Percentiles rank a stretch among this genome's conserved stretches.
Conservation (phyloP, 768 basidiomycete species). For the Asterophora parasitica region DNA sequence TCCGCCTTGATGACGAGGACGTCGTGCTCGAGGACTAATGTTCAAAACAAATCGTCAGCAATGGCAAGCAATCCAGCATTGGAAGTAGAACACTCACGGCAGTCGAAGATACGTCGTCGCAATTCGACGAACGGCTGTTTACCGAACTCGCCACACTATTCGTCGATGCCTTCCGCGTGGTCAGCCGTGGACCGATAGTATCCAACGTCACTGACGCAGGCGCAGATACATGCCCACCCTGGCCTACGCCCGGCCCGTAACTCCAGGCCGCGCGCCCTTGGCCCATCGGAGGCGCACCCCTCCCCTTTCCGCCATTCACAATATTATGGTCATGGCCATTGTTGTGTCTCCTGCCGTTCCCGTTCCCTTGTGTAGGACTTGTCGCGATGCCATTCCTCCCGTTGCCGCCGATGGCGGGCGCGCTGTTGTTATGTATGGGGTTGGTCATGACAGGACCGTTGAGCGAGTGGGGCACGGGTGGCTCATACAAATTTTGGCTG, state of each 20-base stretch:
- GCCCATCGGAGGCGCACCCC: slow-evolving; percentile 25
- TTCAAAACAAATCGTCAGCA: slow-evolving; percentile 3
- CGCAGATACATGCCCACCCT: slow-evolving; percentile 37
- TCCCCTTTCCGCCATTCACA: slow-evolving; percentile 28
- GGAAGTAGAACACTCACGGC: slow-evolving; percentile 45
- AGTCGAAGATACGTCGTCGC: slow-evolving; percentile 74
- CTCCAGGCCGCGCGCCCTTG: slow-evolving; percentile 58
- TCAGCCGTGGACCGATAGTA: slow-evolving; percentile 63
- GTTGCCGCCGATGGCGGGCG: slow-evolving; percentile 24
- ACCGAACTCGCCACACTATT: slow-evolving; percentile 45
- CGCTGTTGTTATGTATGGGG: slow-evolving; percentile 19
- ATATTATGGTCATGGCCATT: slow-evolving; percentile 26
- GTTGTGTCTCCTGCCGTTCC: slow-evolving; percentile 28
- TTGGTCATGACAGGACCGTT: slow-evolving; percentile 23
- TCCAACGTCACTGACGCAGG: slow-evolving; percentile 33
- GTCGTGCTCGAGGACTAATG: slow-evolving; percentile 65
- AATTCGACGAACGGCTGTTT: slow-evolving; percentile 49
- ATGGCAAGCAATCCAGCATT: slow-evolving; percentile 3
- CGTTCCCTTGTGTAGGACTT: slow-evolving; percentile 17
- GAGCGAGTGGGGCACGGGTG: slow-evolving; percentile 16
- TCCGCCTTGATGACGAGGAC: slow-evolving; percentile 76
- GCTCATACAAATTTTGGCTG: slow-evolving; percentile 24
- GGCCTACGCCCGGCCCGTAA: slow-evolving; percentile 59
- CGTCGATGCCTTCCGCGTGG: slow-evolving; percentile 48
- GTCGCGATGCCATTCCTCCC: slow-evolving; percentile 23